Percentiles rank a stretch among this genome's conserved stretches.
phyloP scores from a whole-genome alignment of 1,284 basidiomycete genomes.

The Waitea zeae region DNA sequence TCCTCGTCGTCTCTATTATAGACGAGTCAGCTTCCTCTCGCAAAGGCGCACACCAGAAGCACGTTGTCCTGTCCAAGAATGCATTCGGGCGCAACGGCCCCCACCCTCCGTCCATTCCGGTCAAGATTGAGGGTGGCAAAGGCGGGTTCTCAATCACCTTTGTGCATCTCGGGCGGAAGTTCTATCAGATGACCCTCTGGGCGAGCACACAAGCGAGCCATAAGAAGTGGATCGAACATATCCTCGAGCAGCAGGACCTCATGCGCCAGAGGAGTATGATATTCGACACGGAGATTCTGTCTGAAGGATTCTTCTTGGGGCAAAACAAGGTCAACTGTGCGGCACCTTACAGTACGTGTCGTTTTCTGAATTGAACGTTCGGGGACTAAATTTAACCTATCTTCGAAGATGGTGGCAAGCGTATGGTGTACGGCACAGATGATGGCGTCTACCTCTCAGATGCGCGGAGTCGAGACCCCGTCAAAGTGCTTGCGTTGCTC shows the following conservation, averaged over 20 bases:
- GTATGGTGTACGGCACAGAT: conserved; percentile 91
- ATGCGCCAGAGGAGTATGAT: conserved; percentile 76
- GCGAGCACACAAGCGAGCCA: conserved; percentile 75
- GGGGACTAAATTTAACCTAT: conserved; percentile 2
- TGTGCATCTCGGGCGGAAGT: conserved; percentile 84
- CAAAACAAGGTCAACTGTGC: conserved; percentile 84
- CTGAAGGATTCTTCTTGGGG: conserved; percentile 78
- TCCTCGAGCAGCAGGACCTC: conserved; percentile 77
- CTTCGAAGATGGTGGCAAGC: conserved; percentile 57
- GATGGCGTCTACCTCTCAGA: conserved; percentile 95
- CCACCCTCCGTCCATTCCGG: conserved; percentile 23
- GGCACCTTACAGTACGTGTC: conserved; percentile 75
- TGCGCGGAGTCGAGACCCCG: conserved; percentile 63
- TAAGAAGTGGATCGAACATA: conserved; percentile 90
- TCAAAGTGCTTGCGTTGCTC: conserved; percentile 78
- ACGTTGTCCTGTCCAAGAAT: conserved; percentile 20
- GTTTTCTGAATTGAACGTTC: neutral
- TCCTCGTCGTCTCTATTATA: conserved; percentile 72
- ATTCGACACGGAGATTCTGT: conserved; percentile 78
- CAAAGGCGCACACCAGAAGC: conserved; percentile 6
- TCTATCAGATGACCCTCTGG: conserved; percentile 89
- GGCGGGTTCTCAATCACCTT: conserved; percentile 89
- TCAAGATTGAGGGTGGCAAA: conserved; percentile 62
- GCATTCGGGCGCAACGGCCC: conserved; percentile 37
- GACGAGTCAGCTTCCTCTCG: conserved; percentile 34